Evolutionary conservation across 2,329 filamentous ascomycete species (phyloP), one percentile per base, ranked within the genome.

Genomic region (Phyllosticta citribraziliensis): DNA sequence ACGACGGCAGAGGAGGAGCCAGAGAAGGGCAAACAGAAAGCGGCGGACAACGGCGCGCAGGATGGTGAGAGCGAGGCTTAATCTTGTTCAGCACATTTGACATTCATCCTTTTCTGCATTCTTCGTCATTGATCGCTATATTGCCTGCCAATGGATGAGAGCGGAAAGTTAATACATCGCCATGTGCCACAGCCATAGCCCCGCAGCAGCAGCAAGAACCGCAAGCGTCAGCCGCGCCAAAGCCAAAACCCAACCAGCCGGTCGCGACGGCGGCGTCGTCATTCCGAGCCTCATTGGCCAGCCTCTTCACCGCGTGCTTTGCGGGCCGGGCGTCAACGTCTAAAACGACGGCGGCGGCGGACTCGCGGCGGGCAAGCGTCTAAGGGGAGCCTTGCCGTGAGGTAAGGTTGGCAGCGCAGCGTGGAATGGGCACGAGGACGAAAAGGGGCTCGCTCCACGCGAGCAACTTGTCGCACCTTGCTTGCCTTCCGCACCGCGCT

Each of bases 11-110:
- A 24, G 35, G 58, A 22, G 12, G 54, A 52, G 35, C 30, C 30
- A 30, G 58, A 60, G 58, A 60, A 60, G 58, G 58, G 58, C 55
- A 60, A 60, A 52, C 52, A 60, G 58, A 60, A 52, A 25, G 58
- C 58, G 55, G 50, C 58, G n/a, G 51, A 35, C 35, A 56, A 52
- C 52, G 33, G 58, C 58, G 58, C 54, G 58, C 58, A 60, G 58
- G 52, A 60, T 60, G 52, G 52, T 47, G 52, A 55, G 53, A 52
- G 19, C 58, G 52, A 40, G 14, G 55, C 52, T 55, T 52, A 52
- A 60, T 52, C 58, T 55, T 30, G 52, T 55, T 55, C 57, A 58
- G 52, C 52, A 59, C 54, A 33, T 59, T 53, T 53, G 35, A 55
- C 58, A 51, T 60, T 60, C 52, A 40, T 40, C 33, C 33, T 55